Evolutionary conservation across 1,284 basidiomycete species (phyloP).

Genomic region (Athelia sp.): DNA sequence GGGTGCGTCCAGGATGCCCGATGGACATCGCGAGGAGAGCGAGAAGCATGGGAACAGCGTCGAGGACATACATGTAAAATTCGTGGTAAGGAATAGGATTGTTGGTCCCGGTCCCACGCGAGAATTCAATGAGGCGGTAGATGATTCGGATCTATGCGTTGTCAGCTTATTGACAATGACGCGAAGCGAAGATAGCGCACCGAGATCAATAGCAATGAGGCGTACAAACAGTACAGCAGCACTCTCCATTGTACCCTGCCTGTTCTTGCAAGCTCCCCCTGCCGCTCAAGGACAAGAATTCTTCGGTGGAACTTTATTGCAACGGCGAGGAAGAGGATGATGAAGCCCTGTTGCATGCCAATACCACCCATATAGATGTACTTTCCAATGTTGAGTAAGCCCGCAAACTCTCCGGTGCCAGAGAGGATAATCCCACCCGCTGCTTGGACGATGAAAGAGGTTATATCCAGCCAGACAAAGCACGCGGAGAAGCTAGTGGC

Average conservation of each 20-base stretch:
- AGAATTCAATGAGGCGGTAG: conserved; percentile 15
- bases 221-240: background rate
- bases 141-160: conserved; percentile 13
- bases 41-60: conserved; percentile 13
- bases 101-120: conserved; percentile 10
- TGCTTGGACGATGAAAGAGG: background rate
- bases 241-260: background rate
- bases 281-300: background rate
- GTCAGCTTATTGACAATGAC: background rate
- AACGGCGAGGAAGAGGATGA: background rate
- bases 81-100: conserved; percentile 12
- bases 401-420: background rate
- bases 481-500: background rate
- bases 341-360: background rate
- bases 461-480: background rate
- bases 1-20: conserved; percentile 10
- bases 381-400: background rate
- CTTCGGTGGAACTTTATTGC: background rate
- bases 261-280: background rate
- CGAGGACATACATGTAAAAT: conserved; percentile 12
- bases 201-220: background rate
- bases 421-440: background rate
- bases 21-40: conserved; percentile 10
- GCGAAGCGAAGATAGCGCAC: background rate
- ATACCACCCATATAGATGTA: conserved; percentile 1